Percentiles rank a stretch among this genome's conserved stretches.
phyloP scores from a whole-genome alignment of 148 eudicot species.

The Chenopodium berlandieri region DNA sequence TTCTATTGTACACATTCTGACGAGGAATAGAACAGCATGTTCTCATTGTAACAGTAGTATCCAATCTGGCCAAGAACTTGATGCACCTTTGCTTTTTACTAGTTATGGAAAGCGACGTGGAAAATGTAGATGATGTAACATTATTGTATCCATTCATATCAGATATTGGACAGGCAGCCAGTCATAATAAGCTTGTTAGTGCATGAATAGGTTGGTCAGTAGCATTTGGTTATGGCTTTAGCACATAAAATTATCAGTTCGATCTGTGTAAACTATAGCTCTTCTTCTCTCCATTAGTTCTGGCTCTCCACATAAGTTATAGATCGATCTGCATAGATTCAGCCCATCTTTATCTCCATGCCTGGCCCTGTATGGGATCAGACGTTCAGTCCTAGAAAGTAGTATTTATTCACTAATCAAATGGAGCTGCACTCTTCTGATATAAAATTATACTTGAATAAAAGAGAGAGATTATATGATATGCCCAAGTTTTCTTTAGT shows the following conservation, averaged over 20 bases:
- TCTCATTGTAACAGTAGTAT: constrained; percentile 4
- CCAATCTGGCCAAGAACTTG: neutral
- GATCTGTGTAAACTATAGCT: neutral
- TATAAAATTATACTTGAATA: too few species aligned
- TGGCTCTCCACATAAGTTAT: neutral
- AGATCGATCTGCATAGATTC: too few species aligned
- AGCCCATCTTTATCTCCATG: too few species aligned
- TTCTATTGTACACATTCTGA: constrained; percentile 36
- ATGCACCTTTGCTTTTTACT: neutral
- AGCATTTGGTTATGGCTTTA: neutral
- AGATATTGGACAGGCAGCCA: neutral
- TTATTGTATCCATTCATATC: constrained; percentile 21
- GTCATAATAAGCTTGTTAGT: neutral
- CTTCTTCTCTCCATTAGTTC: too few species aligned
- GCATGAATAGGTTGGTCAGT: neutral
- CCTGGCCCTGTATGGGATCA: too few species aligned
- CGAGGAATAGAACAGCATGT: constrained; percentile 22
- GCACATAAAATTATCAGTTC: neutral
- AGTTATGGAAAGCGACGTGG: neutral
- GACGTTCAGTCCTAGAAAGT: too few species aligned
- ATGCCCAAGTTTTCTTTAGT: too few species aligned
- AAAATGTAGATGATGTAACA: constrained; percentile 22
- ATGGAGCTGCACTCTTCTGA: too few species aligned
- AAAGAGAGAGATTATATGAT: too few species aligned
- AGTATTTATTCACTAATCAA: too few species aligned